Base-by-base conservation (phyloP, 768 basidiomycete species). In the Leccinum disarticulatum region DNA sequence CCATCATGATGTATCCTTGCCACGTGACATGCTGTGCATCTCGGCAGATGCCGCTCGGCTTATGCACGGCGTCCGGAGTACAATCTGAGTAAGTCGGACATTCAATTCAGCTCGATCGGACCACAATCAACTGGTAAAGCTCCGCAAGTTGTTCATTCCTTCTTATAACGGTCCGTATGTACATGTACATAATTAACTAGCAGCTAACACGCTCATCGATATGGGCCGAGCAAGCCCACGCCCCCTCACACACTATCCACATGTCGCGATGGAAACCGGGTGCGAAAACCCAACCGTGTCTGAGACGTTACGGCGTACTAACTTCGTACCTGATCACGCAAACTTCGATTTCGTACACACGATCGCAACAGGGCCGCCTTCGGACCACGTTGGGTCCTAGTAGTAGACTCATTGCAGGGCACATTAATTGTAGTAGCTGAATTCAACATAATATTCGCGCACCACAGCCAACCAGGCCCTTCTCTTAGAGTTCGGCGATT, bases 1-100 rank as follows among this genome's bases (percentile, higher is more conserved):
- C 22, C 22, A 22, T 22, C 22, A 22, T 22, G 22, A 22, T 22
- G 38, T 25, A 14, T 55, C 8, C 50, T 52, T 50, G 54, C 51
- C 56, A 61, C 57, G 59, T 64, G 65, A 41, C 9, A 41, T 41
- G 38, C 38, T n/a, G 17, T n/a, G 36, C 36, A 15, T 11, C 31
- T 33, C 11, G 31, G 31, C 31, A 11, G 10, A n/a, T n/a, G n/a
- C n/a, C 22, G 22, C 22, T 11, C 31, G 31, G 30, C 30, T 31
- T 31, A 8, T 31, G 30, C 8, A 30, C 31, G 31, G 31, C 3
- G 10, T 10, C 11, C 4, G 31, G 31, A 13, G 31, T 33, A 11
- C 31, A 33, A 33, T 33, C 33, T 33, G 33, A 33, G 33, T 13
- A 4, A 33, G 33, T 33, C 33, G 4, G 33, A 13, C 31, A 33